Percentiles rank a stretch among this genome's conserved stretches.
Evolutionary conservation across 495 filamentous ascomycete species (phyloP).

Genomic region (Aspergillus funiculosus): DNA sequence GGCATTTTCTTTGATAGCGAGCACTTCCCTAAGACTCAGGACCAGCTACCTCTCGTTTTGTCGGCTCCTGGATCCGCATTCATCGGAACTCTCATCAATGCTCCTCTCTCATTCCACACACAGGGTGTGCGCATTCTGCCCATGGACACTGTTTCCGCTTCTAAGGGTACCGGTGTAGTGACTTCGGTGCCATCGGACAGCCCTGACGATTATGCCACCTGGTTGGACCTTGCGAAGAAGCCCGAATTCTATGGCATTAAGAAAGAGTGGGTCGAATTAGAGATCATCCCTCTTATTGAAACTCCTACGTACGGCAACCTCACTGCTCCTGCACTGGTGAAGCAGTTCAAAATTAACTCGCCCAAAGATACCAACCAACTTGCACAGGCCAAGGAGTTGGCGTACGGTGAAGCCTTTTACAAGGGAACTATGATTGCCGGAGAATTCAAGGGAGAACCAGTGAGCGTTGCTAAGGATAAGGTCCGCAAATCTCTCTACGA

Average conservation of each 20-base stretch:
- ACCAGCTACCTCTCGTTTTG: conserved; percentile 48
- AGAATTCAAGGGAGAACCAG: conserved; percentile 81
- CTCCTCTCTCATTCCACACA: conserved; percentile 83
- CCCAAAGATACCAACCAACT: conserved; percentile 90
- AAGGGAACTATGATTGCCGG: conserved; percentile 87
- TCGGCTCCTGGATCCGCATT: conserved; percentile 71
- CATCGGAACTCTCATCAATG: conserved; percentile 78
- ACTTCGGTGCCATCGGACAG: conserved; percentile 93
- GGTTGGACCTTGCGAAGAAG: conserved; percentile 87
- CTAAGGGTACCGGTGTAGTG: conserved; percentile 95
- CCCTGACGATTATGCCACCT: conserved; percentile 90
- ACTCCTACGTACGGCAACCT: conserved; percentile 86
- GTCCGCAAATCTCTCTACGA: conserved; percentile 76
- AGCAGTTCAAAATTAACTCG: conserved; percentile 92
- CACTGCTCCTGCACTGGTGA: conserved; percentile 74
- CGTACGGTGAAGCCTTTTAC: conserved; percentile 98
- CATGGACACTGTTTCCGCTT: conserved; percentile 86
- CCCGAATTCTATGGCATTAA: conserved; percentile 95
- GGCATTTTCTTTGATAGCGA: conserved; percentile 72
- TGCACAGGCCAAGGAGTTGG: conserved; percentile 88
- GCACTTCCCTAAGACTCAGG: conserved; percentile 58
- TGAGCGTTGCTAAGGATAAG: conserved; percentile 79
- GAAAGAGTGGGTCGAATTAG: conserved; percentile 91
- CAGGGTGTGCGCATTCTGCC: conserved; percentile 81
- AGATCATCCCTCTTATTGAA: conserved; percentile 81